Evolutionary conservation across 2,329 filamentous ascomycete genomes (phyloP), one percentile per base, ranked within the genome.

Genomic region (Xylaria arbuscula): DNA sequence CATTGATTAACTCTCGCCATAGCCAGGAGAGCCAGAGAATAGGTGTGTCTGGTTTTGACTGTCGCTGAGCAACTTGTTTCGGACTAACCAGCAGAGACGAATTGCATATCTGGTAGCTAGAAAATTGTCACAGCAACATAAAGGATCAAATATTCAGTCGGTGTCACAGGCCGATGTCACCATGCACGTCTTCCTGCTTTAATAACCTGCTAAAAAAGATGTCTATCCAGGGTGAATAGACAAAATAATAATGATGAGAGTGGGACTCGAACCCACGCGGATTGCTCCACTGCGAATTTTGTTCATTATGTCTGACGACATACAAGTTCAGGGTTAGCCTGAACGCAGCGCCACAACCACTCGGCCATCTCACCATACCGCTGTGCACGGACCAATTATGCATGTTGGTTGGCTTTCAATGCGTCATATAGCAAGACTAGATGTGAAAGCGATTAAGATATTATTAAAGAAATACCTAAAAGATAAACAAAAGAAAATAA

Each of bases 251-350:
- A 48, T 79, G 78, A 80, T 74, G 72, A 78, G 74, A 78, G 78
- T 80, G 78, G 77, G 78, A 80, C 75, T 80, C 76, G 78, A 80
- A 80, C 79, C 78, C 78, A 80, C 78, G 78, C 76, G 78, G 78
- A 79, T 78, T 78, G 75, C 76, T 76, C 76, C 75, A 78, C 75
- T 75, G 74, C 76, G 76, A 78, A 57, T 62, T 65, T 59, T 58
- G 24, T 38, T 4, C 4, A 15, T 28, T 2, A 28, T 28, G 28
- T 28, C 11, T 53, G 7, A 17, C n/a, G 2, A 34, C 15, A 8
- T 8, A 15, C 19, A 24, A 24, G 17, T 56, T 60, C 72, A 71
- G 58, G 17, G 40, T 48, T 63, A 70, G 22, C 76, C 76, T 77
- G 76, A 77, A 77, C 76, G 72, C 73, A 74, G 75, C 76, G 75